Percentiles rank a stretch among this genome's conserved stretches.
These are phyloP conservation scores for Aspergillus ruber DNA, from an alignment of 2,329 filamentous ascomycete species.

Conservation along the genomic window DNA sequence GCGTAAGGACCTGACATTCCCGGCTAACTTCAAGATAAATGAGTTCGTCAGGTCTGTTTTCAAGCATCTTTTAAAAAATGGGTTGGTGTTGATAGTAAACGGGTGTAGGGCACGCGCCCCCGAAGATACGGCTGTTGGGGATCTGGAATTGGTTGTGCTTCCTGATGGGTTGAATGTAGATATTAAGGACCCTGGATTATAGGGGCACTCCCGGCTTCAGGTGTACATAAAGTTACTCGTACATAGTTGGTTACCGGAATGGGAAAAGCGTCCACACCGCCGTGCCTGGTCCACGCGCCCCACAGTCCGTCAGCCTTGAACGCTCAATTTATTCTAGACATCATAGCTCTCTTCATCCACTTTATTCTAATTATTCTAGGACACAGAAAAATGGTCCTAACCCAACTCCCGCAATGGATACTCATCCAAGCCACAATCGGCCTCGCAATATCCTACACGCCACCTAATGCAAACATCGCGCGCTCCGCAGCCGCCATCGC, in stretches of 20 bases:
- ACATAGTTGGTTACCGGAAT: neutral
- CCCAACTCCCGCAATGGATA: constrained; percentile 5
- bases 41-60: too few relatives aligned
- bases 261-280: neutral
- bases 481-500: constrained; percentile 1
- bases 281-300: neutral
- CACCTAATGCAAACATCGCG: constrained; percentile 4
- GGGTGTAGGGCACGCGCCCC: neutral
- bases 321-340: neutral
- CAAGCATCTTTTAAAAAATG: too few relatives aligned
- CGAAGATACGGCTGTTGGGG: neutral
- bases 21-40: too few relatives aligned
- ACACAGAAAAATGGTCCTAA: neutral
- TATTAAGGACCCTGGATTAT: neutral
- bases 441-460: constrained; percentile 6
- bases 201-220: neutral
- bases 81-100: too few relatives aligned
- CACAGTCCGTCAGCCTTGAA: neutral
- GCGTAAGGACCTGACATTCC: too few relatives aligned
- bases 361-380: neutral
- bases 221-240: too few relatives aligned
- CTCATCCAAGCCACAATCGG: constrained; percentile 11
- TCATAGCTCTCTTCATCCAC: neutral
- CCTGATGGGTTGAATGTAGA: neutral
- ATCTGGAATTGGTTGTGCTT: neutral